Evolutionary conservation across 805 yeast genomes (phyloP), one percentile per base, ranked within the genome.

Genomic region (Kodamaea fukazawae): DNA sequence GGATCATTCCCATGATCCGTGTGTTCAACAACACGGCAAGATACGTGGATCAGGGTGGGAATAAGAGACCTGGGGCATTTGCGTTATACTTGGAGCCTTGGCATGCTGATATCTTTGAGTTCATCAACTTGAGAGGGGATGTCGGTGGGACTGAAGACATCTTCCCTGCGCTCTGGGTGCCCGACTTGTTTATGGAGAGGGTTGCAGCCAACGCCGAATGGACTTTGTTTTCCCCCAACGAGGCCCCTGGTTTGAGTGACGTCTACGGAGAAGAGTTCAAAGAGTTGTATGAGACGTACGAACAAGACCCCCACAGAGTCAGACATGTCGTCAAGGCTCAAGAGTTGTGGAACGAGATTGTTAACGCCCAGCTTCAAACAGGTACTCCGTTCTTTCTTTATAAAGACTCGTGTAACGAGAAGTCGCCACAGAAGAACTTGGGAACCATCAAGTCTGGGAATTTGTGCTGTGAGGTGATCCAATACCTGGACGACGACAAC

Each of bases 41-140:
- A 52, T 91, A 90, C 57, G 98, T 91, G 30, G 98, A 91, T 55
- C 99, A 91, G 72, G 99, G 99, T 47, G 98, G 98, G 41, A 91
- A 91, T 67, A 90, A 90, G 65, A 75, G 99, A 55, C 99, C 99
- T 0, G 98, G 98, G 46, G 99, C 99, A 3, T 86, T 91, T 63
- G 96, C 96, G 26, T 66, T 89, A 27, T 91, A 90, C 64, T 62
- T 91, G 27, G 99, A 91, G 66, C 97, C 99, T 41, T 91, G 99
- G 99, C 99, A 91, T 59, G 78, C 85, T 8, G 99, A 91, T 54
- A 74, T 91, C 26, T 84, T 87, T 60, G 96, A 86, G 44, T 83
- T 91, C 54, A 63, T 91, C 39, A 91, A 90, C 43, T 71, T 91
- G 49, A 78, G 93, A 55, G 97, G 91, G 63, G 98, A 91, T 63